A percentile compares a stretch with the other conserved stretches of the same genome.
phyloP scores from a whole-genome alignment of 75 land plant species.

The Picea glauca region DNA sequence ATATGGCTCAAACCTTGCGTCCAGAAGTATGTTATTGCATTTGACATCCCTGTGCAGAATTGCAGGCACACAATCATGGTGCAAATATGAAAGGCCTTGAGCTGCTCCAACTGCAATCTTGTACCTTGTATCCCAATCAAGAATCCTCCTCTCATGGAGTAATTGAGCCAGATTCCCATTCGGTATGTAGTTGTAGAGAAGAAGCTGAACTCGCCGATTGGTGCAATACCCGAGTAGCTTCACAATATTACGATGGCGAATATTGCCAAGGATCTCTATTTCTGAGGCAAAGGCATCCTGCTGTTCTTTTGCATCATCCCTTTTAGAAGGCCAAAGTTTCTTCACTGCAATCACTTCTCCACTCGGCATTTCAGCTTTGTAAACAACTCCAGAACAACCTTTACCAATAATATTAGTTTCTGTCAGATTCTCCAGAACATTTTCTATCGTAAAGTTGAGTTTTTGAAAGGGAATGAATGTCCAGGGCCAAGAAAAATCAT shows the following conservation, averaged over 20 bases:
- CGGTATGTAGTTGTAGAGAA: slow-evolving; percentile 79
- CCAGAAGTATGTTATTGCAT: slow-evolving; percentile 72
- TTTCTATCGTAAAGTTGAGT: slow-evolving; percentile 71
- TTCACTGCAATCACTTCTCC: slow-evolving; percentile 94
- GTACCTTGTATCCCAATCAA: slow-evolving; percentile 84
- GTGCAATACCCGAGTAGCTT: slow-evolving; percentile 82
- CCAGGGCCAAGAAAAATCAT: slow-evolving; percentile 89
- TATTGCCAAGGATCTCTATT: slow-evolving; percentile 79
- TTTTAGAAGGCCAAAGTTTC: slow-evolving; percentile 64
- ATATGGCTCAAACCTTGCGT: slow-evolving; percentile 72
- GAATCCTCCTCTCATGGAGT: slow-evolving; percentile 56
- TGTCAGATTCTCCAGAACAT: slow-evolving; percentile 65
- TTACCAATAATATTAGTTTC: slow-evolving; percentile 81
- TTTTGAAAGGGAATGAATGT: slow-evolving; percentile 85
- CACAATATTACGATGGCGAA: slow-evolving; percentile 87
- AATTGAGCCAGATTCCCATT: slow-evolving; percentile 81
- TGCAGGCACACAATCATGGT: slow-evolving; percentile 86
- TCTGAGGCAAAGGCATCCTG: slow-evolving; percentile 76
- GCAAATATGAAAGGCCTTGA: slow-evolving; percentile 85
- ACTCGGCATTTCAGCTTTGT: slow-evolving; percentile 83
- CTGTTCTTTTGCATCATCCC: slow-evolving; percentile 36
- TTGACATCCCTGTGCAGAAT: slow-evolving; percentile 90
- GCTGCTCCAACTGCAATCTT: slow-evolving; percentile 84
- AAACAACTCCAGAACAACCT: slow-evolving; percentile 88
- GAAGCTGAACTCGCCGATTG: slow-evolving; percentile 66